Base-by-base conservation (phyloP, 352 stramenopile genomes). In the Phytopythium mirpurense region DNA sequence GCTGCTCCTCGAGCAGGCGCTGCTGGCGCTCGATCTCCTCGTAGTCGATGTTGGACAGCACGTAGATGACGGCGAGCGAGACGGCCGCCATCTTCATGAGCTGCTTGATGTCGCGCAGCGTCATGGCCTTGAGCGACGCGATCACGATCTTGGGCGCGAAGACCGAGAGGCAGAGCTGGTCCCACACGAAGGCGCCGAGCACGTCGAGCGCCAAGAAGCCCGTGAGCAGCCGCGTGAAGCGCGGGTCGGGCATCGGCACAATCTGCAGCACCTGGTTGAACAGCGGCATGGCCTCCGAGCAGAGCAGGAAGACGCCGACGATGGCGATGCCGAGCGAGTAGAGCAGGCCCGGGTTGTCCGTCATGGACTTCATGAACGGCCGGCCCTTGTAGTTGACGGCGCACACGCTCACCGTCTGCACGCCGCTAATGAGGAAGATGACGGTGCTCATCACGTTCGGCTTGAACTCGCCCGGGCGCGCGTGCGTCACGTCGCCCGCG, bases 371-470 rank as follows among this genome's bases (percentile, higher is more conserved):
- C 90, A 99, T 98, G 81, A 99, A 99, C 40, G 97, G 97, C 51
- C 93, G 83, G 18, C 97, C 97, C 70, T 96, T 91, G 84, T 99
- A 99, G 77, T 99, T 99, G 18, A 98, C 93, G 1, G 91, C 79
- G 62, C 98, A 99, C n/a, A 98, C 98, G 65, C 97, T 99, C n/a
- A 98, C 83, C 0, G 83, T 93, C 63, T 95, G 86, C 50, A 98
- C 72, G 34, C 90, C 81, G 58, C 90, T 98, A 36, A 99, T 74
- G 16, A 99, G 68, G 77, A 99, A 99, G 45, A 98, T 97, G 24
- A 97, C 95, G 1, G 95, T 98, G 65, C 98, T 99, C 67, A 99
- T 93, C 3, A 98, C 86, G 60, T 98, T 99, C 2, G 97, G 96
- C 65, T 96, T 90, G 74, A 99, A 99, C 35, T 96, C 83, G 27